Conservation (phyloP, 257 asterid genomes). For the Avicennia marina region DNA sequence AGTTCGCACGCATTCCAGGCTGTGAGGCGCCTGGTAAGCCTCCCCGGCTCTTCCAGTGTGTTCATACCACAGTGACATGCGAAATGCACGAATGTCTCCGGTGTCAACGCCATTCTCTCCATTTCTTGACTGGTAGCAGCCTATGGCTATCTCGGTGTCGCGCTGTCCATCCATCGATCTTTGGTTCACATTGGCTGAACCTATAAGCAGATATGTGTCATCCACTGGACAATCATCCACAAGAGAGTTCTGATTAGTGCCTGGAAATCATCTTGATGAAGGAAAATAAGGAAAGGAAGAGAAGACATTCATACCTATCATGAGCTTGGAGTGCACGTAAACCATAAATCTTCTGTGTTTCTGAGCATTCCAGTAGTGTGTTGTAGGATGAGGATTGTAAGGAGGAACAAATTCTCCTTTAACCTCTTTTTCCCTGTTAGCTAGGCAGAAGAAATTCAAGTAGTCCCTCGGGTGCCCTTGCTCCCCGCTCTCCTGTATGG, state of each 20-base stretch:
- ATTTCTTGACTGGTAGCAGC: constrained; percentile 56
- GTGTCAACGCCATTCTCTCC: constrained; percentile 25
- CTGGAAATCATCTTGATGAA: neutral
- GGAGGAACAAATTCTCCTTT: constrained; percentile 87
- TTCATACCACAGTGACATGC: constrained; percentile 81
- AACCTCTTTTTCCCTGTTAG: constrained; percentile 61
- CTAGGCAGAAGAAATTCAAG: constrained; percentile 86
- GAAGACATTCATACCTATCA: constrained; percentile 61
- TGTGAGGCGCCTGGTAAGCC: constrained; percentile 49
- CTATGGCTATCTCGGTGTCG: constrained; percentile 85
- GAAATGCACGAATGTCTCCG: constrained; percentile 54
- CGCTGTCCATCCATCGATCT: constrained; percentile 92
- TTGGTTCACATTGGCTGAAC: constrained; percentile 89
- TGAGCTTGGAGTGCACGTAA: constrained; percentile 87
- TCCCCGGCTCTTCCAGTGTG: constrained; percentile 59
- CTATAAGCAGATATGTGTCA: constrained; percentile 64
- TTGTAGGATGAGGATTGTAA: constrained; percentile 60
- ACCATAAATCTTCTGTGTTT: constrained; percentile 84
- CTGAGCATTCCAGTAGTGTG: constrained; percentile 72
- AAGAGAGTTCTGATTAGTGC: neutral
- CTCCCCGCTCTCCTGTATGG: constrained; percentile 50
- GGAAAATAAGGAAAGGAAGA: neutral
- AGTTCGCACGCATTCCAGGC: constrained; percentile 48
- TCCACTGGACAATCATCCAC: constrained; percentile 51
- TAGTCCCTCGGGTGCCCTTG: constrained; percentile 65